A percentile compares a stretch with the other conserved stretches of the same genome.
Conservation (phyloP, 1,284 basidiomycete genomes). For the Polyporus tsugae region DNA sequence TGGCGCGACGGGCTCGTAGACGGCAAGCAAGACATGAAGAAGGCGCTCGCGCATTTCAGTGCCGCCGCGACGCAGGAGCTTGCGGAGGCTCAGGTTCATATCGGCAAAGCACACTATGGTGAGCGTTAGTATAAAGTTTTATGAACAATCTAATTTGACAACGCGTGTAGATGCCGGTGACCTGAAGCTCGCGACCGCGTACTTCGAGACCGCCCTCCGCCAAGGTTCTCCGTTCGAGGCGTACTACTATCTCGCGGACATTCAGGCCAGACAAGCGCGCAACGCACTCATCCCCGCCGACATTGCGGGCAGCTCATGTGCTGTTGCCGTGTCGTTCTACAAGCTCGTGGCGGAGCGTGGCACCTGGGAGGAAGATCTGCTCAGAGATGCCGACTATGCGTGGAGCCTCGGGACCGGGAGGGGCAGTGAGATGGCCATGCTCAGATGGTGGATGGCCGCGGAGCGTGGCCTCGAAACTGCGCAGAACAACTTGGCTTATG, state of each 20-base stretch:
- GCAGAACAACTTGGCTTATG: conserved; percentile 95
- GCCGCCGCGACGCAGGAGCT: conserved; percentile 87
- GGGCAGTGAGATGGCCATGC: conserved; percentile 76
- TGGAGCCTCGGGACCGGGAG: conserved; percentile 79
- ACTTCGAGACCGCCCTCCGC: conserved; percentile 85
- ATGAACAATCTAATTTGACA: conserved; percentile 6
- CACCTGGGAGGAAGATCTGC: conserved; percentile 86
- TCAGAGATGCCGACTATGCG: conserved; percentile 82
- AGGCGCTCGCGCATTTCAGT: conserved; percentile 75
- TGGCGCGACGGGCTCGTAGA: conserved; percentile 87
- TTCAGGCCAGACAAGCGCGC: conserved; percentile 71
- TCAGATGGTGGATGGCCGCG: conserved; percentile 95
- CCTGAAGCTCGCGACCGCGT: conserved; percentile 65
- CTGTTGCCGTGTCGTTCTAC: conserved; percentile 88
- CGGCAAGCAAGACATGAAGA: conserved; percentile 71
- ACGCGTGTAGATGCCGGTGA: conserved; percentile 66
- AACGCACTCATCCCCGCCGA: conserved; percentile 51
- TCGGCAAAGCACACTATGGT: conserved; percentile 89
- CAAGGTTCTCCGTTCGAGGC: conserved; percentile 92
- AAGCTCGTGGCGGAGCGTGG: conserved; percentile 91
- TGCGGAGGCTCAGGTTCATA: conserved; percentile 90
- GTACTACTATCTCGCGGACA: conserved; percentile 88
- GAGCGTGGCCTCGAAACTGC: conserved; percentile 93
- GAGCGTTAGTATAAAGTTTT: conserved; percentile 39
- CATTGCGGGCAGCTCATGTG: conserved; percentile 74